Conservation (phyloP, 2,329 filamentous ascomycete species). For the Chrysosporium queenslandicum region DNA sequence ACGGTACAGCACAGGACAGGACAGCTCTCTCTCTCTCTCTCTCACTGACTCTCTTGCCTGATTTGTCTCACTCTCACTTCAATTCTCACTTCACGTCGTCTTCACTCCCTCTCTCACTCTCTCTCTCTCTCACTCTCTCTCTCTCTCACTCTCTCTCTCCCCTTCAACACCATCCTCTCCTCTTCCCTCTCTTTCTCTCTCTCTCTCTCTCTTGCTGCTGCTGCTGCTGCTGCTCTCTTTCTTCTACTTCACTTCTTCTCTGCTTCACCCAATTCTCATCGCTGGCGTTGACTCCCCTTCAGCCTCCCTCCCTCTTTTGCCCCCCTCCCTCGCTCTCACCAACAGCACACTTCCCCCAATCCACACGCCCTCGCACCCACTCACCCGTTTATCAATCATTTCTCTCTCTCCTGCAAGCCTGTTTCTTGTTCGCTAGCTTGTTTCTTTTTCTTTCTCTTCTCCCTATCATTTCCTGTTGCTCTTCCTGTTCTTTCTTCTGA, state of each 20-base stretch:
- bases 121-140: neutral
- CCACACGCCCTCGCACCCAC: too few relatives aligned
- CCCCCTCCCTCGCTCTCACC: neutral
- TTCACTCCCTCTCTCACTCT: neutral
- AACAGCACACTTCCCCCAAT: too few relatives aligned
- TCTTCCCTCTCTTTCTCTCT: neutral
- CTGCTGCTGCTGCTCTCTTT: neutral
- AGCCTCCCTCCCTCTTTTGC: neutral
- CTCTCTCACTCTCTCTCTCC: neutral
- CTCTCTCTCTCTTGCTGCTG: neutral
- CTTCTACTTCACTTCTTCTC: neutral
- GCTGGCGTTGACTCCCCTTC: constrained; percentile 6
- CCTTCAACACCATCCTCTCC: neutral
- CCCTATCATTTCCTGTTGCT: constrained; percentile 20
- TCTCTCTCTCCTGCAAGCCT: too few relatives aligned
- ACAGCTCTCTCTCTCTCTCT: neutral
- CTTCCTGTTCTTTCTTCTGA: constrained; percentile 20
- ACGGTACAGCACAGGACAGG: neutral
- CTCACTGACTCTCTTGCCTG: neutral
- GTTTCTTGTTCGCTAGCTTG: too few relatives aligned
- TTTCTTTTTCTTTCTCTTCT: too few relatives aligned
- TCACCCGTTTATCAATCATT: too few relatives aligned
- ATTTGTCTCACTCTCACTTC: neutral
- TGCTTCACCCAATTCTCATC: constrained; percentile 3
- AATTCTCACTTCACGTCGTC: neutral